phyloP scores from a whole-genome alignment of 768 basidiomycete species.

The Pleurotus djamor region DNA sequence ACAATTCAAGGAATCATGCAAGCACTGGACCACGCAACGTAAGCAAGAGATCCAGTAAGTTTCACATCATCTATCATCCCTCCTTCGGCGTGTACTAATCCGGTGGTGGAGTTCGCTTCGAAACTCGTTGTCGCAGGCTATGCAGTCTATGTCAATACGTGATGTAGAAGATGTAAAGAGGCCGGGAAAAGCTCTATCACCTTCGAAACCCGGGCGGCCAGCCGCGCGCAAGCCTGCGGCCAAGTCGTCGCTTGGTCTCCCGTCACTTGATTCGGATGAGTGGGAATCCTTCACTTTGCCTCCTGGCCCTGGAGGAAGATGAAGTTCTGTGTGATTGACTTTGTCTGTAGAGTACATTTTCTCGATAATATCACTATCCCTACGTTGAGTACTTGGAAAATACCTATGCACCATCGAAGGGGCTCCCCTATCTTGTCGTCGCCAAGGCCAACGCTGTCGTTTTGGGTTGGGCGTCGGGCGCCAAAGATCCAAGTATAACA shows the following conservation, averaged over 20 bases:
- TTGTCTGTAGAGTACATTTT: too few relatives aligned
- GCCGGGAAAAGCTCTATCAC: background rate
- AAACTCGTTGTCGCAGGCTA: constrained; percentile 36
- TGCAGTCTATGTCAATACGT: constrained; percentile 6
- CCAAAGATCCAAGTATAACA: background rate
- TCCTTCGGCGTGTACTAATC: constrained; percentile 1
- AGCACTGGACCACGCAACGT: constrained; percentile 69
- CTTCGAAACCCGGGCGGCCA: constrained; percentile 9
- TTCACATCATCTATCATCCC: background rate
- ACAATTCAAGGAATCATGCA: constrained; percentile 75
- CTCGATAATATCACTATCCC: too few relatives aligned
- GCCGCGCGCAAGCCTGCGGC: constrained; percentile 9
- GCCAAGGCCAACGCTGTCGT: background rate
- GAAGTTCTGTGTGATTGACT: background rate
- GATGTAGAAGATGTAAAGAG: constrained; percentile 21
- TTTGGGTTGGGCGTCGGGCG: background rate
- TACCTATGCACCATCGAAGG: too few relatives aligned
- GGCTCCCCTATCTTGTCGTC: background rate
- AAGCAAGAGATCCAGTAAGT: constrained; percentile 76
- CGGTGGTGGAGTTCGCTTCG: constrained; percentile 8
- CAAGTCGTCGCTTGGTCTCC: constrained; percentile 35
- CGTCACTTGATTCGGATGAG: constrained; percentile 44
- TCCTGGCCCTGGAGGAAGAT: constrained; percentile 26
- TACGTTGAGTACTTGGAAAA: too few relatives aligned
- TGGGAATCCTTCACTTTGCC: constrained; percentile 55